Conservation (phyloP, 257 asterid genomes). For the Plantago major region DNA sequence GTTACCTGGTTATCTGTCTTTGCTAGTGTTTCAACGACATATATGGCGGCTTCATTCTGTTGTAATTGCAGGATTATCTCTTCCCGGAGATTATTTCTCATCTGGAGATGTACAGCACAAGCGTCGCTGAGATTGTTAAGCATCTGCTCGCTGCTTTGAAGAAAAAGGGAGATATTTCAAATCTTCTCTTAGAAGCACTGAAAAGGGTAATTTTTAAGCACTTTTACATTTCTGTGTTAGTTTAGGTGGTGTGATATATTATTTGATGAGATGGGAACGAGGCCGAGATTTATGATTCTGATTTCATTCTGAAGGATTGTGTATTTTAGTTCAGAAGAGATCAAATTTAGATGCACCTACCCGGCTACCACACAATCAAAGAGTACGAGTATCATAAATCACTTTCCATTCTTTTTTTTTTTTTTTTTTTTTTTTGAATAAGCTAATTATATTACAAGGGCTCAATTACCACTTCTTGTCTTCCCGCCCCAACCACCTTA, state of each 20-base stretch:
- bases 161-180: constrained; percentile 66
- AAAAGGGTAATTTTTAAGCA: constrained; percentile 43
- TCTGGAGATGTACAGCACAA: constrained; percentile 55
- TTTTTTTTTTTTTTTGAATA: too few relatives aligned
- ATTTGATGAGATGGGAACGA: not conserved
- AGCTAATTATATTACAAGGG: too few relatives aligned
- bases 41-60: constrained; percentile 18
- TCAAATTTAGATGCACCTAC: constrained; percentile 1
- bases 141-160: constrained; percentile 65
- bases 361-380: not conserved
- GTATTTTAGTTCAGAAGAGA: not conserved
- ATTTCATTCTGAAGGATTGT: not conserved
- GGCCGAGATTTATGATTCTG: not conserved
- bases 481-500: too few relatives aligned
- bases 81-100: constrained; percentile 80
- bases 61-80: constrained; percentile 57
- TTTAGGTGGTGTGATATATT: constrained; percentile 8
- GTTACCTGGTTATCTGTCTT: constrained; percentile 1
- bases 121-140: constrained; percentile 78
- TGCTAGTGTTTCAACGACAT: constrained; percentile 3
- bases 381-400: not conserved
- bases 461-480: too few relatives aligned
- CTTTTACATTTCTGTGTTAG: not conserved
- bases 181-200: constrained; percentile 60
- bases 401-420: constrained; percentile 6